Evolutionary conservation across 1,284 basidiomycete species (phyloP).

Genomic region (Rhodotorula mucilaginosa): DNA sequence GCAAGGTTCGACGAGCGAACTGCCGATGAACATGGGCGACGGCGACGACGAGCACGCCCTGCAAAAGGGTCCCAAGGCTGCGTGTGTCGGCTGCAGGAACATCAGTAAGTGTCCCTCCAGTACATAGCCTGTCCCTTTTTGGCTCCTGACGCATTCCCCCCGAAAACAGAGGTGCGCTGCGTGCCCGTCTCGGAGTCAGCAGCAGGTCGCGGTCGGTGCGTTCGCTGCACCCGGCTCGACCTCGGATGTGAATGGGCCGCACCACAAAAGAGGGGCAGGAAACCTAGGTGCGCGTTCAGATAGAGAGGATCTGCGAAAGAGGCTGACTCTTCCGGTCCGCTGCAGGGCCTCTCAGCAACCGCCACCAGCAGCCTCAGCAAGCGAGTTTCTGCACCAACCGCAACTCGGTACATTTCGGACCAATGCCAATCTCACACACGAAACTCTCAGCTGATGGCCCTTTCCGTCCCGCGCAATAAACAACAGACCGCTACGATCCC

Average conservation of each 20-base stretch:
- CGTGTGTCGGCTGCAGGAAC: constrained; percentile 1
- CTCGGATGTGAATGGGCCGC: constrained; percentile 20
- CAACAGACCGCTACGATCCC: background rate
- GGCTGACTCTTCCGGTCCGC: background rate
- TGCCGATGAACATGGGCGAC: background rate
- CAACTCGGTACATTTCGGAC: background rate
- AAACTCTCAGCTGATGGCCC: no score
- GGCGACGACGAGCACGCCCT: background rate
- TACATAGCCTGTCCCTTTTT: background rate
- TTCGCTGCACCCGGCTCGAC: constrained; percentile 8
- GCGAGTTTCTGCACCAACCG: background rate
- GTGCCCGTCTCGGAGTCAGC: background rate
- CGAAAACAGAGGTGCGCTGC: constrained; percentile 13
- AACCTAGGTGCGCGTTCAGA: constrained; percentile 4
- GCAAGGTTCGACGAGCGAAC: no score
- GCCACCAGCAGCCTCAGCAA: background rate
- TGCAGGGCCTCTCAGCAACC: background rate
- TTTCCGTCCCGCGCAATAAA: background rate
- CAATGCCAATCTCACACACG: no score
- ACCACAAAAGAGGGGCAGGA: constrained; percentile 25
- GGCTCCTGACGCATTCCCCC: background rate
- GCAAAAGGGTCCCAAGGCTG: background rate
- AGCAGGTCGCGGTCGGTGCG: constrained; percentile 5
- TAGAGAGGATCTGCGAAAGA: background rate
- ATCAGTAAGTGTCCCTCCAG: background rate